These are phyloP conservation scores for Arthrobotrys musiformis DNA, from an alignment of 2,329 filamentous ascomycete genomes.

Conservation along the genomic window DNA sequence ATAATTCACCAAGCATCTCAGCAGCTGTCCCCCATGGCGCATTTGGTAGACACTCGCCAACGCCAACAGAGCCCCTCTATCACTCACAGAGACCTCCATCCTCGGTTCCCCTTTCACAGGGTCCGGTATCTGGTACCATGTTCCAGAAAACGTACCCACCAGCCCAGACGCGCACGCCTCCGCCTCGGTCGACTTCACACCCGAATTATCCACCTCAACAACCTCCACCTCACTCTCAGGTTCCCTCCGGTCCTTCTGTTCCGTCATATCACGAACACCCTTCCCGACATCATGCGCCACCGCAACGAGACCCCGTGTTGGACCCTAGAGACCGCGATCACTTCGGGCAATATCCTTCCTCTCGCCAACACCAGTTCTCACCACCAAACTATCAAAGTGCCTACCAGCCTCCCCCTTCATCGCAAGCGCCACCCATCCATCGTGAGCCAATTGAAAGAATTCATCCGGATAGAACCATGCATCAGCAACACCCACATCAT, in stretches of 20 bases:
- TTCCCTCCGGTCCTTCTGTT: constrained; percentile 7
- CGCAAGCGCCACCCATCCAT: constrained; percentile 38
- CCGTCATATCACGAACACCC: constrained; percentile 43
- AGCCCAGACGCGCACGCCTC: constrained; percentile 39
- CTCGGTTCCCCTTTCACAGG: constrained; percentile 27
- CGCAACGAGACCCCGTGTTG: constrained; percentile 8
- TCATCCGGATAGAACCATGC: constrained; percentile 48
- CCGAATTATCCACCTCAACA: constrained; percentile 52
- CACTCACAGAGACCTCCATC: constrained; percentile 40
- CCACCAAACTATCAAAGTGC: constrained; percentile 42
- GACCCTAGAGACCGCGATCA: constrained; percentile 40
- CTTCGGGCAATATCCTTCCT: constrained; percentile 23
- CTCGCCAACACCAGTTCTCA: constrained; percentile 42
- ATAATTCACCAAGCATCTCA: constrained; percentile 47
- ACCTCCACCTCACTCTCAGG: constrained; percentile 39
- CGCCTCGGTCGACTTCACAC: constrained; percentile 46
- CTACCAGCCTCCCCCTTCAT: constrained; percentile 46
- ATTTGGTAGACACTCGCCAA: constrained; percentile 43
- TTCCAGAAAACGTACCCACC: constrained; percentile 46
- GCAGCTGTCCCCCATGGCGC: constrained; percentile 38
- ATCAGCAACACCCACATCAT: constrained; percentile 44
- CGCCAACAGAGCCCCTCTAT: constrained; percentile 37
- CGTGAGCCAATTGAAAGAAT: constrained; percentile 50
- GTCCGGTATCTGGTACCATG: constrained; percentile 34
- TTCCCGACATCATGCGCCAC: constrained; percentile 45